Evolutionary conservation across 2,329 filamentous ascomycete species (phyloP), one percentile per base, ranked within the genome.

Genomic region (Didymella exigua): DNA sequence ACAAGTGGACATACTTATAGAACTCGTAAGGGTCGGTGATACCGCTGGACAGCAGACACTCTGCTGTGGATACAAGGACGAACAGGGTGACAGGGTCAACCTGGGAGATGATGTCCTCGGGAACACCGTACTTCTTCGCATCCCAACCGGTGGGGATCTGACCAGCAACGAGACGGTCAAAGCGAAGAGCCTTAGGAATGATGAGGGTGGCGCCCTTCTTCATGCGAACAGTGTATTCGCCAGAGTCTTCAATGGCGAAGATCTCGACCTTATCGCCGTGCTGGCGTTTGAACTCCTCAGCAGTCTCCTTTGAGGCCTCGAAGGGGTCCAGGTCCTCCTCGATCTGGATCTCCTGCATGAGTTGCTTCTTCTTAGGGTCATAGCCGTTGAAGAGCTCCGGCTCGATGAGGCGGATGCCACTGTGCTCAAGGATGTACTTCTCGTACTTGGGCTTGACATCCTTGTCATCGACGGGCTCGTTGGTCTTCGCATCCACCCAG

Each of bases 1-100:
- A 98, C 58, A 99, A 87, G 77, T 99, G 95, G 60, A 99, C 93
- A 71, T 99, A 99, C 82, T 98, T 93, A 86, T 99, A 99, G 81
- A 99, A 98, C 79, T 99, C 95, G 74, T 98, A 99, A 18, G 95
- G 96, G 74, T 99, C 96, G 23, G 95, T 98, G 75, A 99, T 93
- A 87, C 95, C 95, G 60, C 91, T 89, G 26, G 91, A 89, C 46
- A 99, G 84, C 7, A 99, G 87, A 55, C 93, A 88, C 77, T 99
- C 96, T 1, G 90, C 91, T 42, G 93, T 96, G 49, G 91, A 96
- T 41, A 98, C 93, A 40, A 99, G 89, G 26, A 98, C 91, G 74
- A 91, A 99, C 43, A 99, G 84, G 1, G 95, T 96, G 64, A 98
- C 93, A 5, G 93, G 95, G 71, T 99, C 96, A 61, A 99, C 95